Conservation (phyloP, 176 grass and related monocot species). For the Aegilops sharonensis region DNA sequence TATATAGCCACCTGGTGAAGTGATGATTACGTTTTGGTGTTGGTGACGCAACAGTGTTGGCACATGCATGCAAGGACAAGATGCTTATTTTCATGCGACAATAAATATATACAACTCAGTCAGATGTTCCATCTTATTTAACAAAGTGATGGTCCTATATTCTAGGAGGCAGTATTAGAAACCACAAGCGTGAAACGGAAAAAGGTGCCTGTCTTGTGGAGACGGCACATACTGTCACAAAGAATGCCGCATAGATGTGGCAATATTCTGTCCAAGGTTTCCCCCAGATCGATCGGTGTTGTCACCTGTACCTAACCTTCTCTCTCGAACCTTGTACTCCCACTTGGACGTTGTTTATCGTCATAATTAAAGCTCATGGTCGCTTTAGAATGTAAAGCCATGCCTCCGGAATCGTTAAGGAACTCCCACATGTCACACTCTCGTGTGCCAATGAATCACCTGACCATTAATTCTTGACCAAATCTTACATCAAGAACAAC, state of each 20-base stretch:
- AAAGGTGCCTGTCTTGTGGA: background rate
- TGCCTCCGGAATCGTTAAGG: background rate
- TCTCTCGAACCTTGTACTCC: background rate
- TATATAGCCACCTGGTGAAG: too few relatives aligned
- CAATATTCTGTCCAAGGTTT: slow-evolving; percentile 1
- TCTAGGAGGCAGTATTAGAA: background rate
- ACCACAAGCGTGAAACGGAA: background rate
- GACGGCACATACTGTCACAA: background rate
- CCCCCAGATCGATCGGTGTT: background rate
- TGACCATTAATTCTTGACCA: too few relatives aligned
- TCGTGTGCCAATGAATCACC: background rate
- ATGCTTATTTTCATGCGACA: background rate
- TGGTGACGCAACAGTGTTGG: background rate
- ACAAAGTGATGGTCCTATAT: background rate
- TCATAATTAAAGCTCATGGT: too few relatives aligned
- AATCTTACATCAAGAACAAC: too few relatives aligned
- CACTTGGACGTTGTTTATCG: background rate
- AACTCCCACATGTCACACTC: background rate
- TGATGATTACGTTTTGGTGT: background rate
- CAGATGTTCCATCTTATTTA: background rate
- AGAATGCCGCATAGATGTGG: background rate
- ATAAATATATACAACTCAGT: background rate
- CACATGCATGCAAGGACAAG: background rate
- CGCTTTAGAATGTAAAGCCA: background rate
- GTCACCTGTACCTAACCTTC: background rate